Percentiles rank a stretch among this genome's conserved stretches.
These are phyloP conservation scores for Priceomyces haplophilus DNA, from an alignment of 805 yeast species.

Conservation along the genomic window DNA sequence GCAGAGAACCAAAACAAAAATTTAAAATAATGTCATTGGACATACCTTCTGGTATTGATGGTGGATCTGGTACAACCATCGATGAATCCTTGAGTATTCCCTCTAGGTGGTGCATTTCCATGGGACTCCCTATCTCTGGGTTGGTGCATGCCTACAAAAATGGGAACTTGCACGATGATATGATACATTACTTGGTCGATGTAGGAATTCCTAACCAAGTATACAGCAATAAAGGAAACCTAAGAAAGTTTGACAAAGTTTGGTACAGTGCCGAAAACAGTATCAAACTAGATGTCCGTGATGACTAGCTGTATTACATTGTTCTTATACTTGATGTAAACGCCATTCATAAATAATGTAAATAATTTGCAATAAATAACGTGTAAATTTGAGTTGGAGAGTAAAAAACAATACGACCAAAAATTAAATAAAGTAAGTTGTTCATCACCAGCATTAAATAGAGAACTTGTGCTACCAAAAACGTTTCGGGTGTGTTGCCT, in stretches of 20 bases:
- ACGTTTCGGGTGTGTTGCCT: no score
- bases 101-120: slow-evolving; percentile 60
- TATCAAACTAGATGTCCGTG: slow-evolving; percentile 17
- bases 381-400: slow-evolving; percentile 3
- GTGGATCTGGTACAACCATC: slow-evolving; percentile 64
- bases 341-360: background rate
- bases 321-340: background rate
- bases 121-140: slow-evolving; percentile 72
- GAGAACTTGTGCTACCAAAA: background rate
- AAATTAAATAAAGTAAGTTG: background rate
- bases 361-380: background rate
- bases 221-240: slow-evolving; percentile 37
- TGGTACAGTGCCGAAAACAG: slow-evolving; percentile 41
- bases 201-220: slow-evolving; percentile 65
- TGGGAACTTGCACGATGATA: slow-evolving; percentile 42
- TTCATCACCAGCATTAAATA: background rate
- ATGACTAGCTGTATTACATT: slow-evolving; percentile 2
- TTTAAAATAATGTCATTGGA: slow-evolving; percentile 64
- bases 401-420: slow-evolving; percentile 2
- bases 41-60: slow-evolving; percentile 78
- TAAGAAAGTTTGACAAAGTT: slow-evolving; percentile 44
- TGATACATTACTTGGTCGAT: slow-evolving; percentile 62
- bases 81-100: slow-evolving; percentile 33
- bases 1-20: slow-evolving; percentile 45
- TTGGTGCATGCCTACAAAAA: slow-evolving; percentile 57